Conservation (phyloP, 2,329 filamentous ascomycete genomes). For the Colletotrichum sp. region DNA sequence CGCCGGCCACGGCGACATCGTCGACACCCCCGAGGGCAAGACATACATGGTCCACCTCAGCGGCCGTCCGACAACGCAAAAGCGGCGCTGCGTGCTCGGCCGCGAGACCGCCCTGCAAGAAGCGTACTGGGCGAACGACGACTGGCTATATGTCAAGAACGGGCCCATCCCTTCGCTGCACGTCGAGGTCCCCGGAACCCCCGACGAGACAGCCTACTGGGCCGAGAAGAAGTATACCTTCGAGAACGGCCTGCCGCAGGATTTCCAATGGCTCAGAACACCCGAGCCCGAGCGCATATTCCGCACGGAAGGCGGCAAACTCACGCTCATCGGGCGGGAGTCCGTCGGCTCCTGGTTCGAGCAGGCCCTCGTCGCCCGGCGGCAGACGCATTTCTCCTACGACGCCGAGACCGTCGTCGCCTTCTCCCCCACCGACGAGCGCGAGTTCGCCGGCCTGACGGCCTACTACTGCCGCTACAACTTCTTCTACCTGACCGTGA, state of each 20-base stretch:
- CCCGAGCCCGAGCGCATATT: constrained; percentile 62
- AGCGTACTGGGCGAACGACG: constrained; percentile 64
- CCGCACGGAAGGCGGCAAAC: constrained; percentile 36
- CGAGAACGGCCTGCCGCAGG: constrained; percentile 46
- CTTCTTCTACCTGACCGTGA: constrained; percentile 68
- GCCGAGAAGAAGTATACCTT: constrained; percentile 53
- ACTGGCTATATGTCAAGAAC: constrained; percentile 67
- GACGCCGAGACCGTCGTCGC: constrained; percentile 62
- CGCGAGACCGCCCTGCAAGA: constrained; percentile 65
- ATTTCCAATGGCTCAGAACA: constrained; percentile 64
- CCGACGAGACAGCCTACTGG: constrained; percentile 58
- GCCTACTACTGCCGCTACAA: constrained; percentile 70
- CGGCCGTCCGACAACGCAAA: constrained; percentile 56
- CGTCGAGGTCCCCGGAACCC: constrained; percentile 53
- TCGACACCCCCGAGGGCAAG: constrained; percentile 57
- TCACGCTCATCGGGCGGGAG: constrained; percentile 57
- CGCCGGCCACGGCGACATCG: constrained; percentile 58
- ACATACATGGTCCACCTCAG: constrained; percentile 60
- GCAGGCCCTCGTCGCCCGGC: constrained; percentile 59
- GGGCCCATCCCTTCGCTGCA: constrained; percentile 59
- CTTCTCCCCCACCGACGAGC: constrained; percentile 61
- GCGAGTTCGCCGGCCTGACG: constrained; percentile 65
- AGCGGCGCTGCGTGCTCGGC: constrained; percentile 57
- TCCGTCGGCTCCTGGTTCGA: constrained; percentile 64
- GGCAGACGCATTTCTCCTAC: constrained; percentile 64